phyloP scores from a whole-genome alignment of 306 rosid genomes.

The Pyrus communis region DNA sequence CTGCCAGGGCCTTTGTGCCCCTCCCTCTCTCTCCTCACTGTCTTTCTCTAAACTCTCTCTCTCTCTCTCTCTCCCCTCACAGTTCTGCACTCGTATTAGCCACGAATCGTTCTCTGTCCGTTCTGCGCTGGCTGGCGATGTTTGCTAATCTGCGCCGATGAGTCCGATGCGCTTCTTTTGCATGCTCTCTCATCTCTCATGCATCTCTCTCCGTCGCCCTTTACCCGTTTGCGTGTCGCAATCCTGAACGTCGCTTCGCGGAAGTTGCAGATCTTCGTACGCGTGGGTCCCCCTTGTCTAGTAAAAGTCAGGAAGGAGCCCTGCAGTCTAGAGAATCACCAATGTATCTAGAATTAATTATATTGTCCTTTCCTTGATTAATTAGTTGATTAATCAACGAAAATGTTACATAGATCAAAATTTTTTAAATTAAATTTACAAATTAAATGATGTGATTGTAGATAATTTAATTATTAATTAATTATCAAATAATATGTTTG shows the following conservation, averaged over 20 bases:
- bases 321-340: background rate
- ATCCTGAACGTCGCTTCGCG: background rate
- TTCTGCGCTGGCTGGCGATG: background rate
- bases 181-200: slow-evolving; percentile 6
- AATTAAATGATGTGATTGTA: too few relatives aligned
- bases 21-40: background rate
- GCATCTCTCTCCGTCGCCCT: slow-evolving; percentile 4
- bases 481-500: background rate
- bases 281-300: background rate
- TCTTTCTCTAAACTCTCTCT: too few relatives aligned
- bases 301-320: background rate
- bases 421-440: too few relatives aligned
- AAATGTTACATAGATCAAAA: fast-evolving
- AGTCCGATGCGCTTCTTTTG: slow-evolving; percentile 14
- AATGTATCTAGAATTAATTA: too few relatives aligned
- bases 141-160: slow-evolving; percentile 32
- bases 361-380: background rate
- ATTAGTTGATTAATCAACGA: background rate
- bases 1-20: background rate
- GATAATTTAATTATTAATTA: background rate
- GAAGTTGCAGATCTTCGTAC: background rate
- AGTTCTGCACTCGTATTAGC: background rate
- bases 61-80: background rate
- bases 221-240: background rate
- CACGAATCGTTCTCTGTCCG: slow-evolving; percentile 4